Evolutionary conservation across 2,329 filamentous ascomycete species (phyloP).

Genomic region (Didymellaceae sp.): DNA sequence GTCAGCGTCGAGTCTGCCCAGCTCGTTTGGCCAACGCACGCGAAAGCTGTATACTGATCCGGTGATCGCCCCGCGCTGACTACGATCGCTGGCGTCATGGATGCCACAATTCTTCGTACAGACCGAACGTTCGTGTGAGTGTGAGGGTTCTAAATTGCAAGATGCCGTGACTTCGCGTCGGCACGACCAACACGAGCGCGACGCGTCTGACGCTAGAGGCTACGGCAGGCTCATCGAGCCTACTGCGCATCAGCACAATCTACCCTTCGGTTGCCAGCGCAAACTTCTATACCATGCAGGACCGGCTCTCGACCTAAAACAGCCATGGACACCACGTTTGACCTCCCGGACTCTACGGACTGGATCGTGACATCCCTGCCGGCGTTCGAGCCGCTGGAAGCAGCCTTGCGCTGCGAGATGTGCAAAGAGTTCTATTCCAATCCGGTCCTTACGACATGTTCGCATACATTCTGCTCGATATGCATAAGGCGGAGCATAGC

Average conservation of each 20-base stretch:
- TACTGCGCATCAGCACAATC: conserved; percentile 12
- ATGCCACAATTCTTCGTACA: no score
- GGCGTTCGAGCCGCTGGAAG: conserved; percentile 74
- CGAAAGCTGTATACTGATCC: no score
- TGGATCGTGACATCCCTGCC: conserved; percentile 76
- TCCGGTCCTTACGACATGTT: conserved; percentile 93
- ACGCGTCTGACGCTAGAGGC: conserved; percentile 10
- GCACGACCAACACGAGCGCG: conserved; percentile 16
- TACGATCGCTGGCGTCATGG: no score
- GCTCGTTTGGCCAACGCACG: no score
- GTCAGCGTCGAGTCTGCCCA: no score
- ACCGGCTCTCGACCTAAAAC: conserved; percentile 8
- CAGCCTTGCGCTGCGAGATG: conserved; percentile 89
- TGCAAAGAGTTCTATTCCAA: conserved; percentile 98
- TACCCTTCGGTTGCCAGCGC: conserved; percentile 14
- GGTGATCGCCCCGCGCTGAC: no score
- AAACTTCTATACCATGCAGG: not conserved
- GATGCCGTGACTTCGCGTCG: conserved; percentile 11
- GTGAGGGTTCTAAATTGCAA: not conserved
- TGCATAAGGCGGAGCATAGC: conserved; percentile 89
- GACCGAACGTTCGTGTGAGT: not conserved
- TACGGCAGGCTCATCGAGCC: conserved; percentile 22
- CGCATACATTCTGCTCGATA: conserved; percentile 94
- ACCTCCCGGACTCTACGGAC: conserved; percentile 79
- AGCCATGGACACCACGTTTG: conserved; percentile 44